Evolutionary conservation across 2,329 filamentous ascomycete genomes (phyloP), one percentile per base, ranked within the genome.

Genomic region (Arthrobotrys musiformis): DNA sequence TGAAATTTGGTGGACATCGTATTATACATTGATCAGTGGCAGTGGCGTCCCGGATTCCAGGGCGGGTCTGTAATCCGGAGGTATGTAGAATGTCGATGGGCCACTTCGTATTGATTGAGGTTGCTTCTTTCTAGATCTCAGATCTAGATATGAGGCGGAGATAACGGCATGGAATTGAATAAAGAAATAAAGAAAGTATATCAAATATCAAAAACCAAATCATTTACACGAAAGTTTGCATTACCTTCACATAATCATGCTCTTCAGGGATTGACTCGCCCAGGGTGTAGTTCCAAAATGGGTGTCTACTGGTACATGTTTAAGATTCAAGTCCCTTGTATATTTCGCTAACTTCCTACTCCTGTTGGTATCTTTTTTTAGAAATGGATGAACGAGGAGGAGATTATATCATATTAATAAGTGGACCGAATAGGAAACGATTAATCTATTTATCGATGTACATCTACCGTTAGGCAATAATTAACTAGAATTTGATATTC

Each of bases 41-140:
- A 44, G 63, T 67, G 48, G 63, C 35, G 64, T 69, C 40, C 28
- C 5, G n/a, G 52, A 69, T 69, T 69, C 64, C 37, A 69, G 40
- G 40, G 52, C 40, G 50, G 17, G 35, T 30, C 11, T 42, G 9
- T 17, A 46, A 64, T 58, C 50, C 37, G 50, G 35, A 68, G 50
- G 24, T 60, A 69, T 69, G 64, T 26, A 69, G 52, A 69, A 69
- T 60, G 50, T 46, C 64, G 40, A 60, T 60, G 46, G 48, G 26
- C 37, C 24, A 35, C 50, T 58, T 56, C 46, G 33, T 28, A 0
- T n/a, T 46, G 9, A 13, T 17, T 50, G 9, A 13, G 37, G 3
- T 46, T 67, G 33, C 33, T 42, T 67, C 35, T 58, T 56, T 19
- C 50, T 7, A 24, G 11, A 19, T 8, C 9, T 19, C 61, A n/a